Percentiles rank a stretch among this genome's conserved stretches.
These are phyloP conservation scores for Tephrocybe sp. DNA, from an alignment of 768 basidiomycete species.

Conservation along the genomic window DNA sequence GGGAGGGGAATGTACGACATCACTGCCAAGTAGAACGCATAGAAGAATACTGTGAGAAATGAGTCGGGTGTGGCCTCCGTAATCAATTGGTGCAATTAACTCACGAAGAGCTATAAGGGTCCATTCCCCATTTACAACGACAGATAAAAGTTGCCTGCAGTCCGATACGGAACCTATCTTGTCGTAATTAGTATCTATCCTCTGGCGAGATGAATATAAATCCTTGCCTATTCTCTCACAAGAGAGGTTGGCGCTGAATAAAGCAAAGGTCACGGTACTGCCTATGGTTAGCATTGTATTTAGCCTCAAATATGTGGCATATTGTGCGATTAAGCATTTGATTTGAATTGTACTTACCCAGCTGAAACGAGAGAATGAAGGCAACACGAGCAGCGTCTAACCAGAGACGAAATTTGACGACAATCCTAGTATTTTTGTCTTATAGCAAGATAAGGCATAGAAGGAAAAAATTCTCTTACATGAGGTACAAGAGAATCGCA, in stretches of 20 bases:
- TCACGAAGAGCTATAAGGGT: slow-evolving; percentile 33
- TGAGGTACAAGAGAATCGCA: slow-evolving; percentile 34
- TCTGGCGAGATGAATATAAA: background rate
- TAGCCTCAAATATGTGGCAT: too few relatives aligned
- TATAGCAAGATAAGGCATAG: background rate
- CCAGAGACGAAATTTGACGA: slow-evolving; percentile 38
- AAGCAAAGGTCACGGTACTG: slow-evolving; percentile 30
- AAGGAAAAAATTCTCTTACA: slow-evolving; percentile 23
- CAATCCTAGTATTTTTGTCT: slow-evolving; percentile 28
- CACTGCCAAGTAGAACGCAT: slow-evolving; percentile 25
- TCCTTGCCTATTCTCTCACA: slow-evolving; percentile 33
- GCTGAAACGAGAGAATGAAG: slow-evolving; percentile 31
- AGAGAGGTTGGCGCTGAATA: slow-evolving; percentile 31
- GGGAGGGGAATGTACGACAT: slow-evolving; percentile 31
- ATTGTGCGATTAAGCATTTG: too few relatives aligned
- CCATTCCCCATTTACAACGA: slow-evolving; percentile 31
- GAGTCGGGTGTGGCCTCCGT: too few relatives aligned
- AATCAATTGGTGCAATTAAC: too few relatives aligned
- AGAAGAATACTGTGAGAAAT: slow-evolving; percentile 26
- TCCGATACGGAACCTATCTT: slow-evolving; percentile 23
- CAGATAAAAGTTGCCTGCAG: slow-evolving; percentile 29
- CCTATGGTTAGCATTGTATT: slow-evolving; percentile 17
- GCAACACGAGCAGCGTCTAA: slow-evolving; percentile 33
- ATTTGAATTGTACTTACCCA: slow-evolving; percentile 27
- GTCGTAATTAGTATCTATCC: background rate